A percentile compares a stretch with the other conserved stretches of the same genome.
phyloP scores from a whole-genome alignment of 2,329 filamentous ascomycete species.

The Penicillium digitatum region DNA sequence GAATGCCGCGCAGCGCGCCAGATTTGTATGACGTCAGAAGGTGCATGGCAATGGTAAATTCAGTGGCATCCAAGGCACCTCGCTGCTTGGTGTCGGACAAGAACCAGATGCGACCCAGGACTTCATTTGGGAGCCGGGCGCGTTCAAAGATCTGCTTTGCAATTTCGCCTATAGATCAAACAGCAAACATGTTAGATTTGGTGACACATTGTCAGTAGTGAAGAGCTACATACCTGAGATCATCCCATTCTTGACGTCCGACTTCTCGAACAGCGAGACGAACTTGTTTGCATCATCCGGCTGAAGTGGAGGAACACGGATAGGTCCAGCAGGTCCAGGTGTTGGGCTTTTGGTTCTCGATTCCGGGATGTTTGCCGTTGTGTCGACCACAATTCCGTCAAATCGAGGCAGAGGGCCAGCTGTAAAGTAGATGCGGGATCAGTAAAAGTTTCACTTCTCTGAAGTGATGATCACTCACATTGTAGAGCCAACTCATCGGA shows the following conservation, averaged over 20 bases:
- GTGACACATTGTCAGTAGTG: background rate
- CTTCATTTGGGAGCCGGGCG: conserved; percentile 81
- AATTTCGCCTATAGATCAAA: conserved; percentile 59
- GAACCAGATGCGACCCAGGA: conserved; percentile 92
- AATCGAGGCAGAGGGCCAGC: conserved; percentile 87
- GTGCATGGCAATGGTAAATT: conserved; percentile 99
- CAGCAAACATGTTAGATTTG: background rate
- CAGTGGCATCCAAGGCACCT: conserved; percentile 77
- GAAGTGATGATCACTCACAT: conserved; percentile 45
- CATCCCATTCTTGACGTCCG: conserved; percentile 69
- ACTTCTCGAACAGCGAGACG: conserved; percentile 83
- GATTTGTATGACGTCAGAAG: conserved; percentile 87
- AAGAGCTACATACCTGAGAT: conserved; percentile 56
- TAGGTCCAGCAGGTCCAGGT: conserved; percentile 55
- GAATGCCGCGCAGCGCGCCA: conserved; percentile 72
- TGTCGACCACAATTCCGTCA: conserved; percentile 63
- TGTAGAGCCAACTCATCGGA: conserved; percentile 76
- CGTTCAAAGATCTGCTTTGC: conserved; percentile 95
- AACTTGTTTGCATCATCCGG: conserved; percentile 90
- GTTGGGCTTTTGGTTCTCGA: conserved; percentile 42
- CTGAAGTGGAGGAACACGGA: conserved; percentile 82
- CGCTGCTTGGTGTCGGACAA: conserved; percentile 90
- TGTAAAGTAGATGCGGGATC: conserved; percentile 15
- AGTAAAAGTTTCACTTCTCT: background rate
- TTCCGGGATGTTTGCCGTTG: conserved; percentile 50